A percentile compares a stretch with the other conserved stretches of the same genome.
phyloP scores from a whole-genome alignment of 345 rosid genomes.

The Excoecaria agallocha region DNA sequence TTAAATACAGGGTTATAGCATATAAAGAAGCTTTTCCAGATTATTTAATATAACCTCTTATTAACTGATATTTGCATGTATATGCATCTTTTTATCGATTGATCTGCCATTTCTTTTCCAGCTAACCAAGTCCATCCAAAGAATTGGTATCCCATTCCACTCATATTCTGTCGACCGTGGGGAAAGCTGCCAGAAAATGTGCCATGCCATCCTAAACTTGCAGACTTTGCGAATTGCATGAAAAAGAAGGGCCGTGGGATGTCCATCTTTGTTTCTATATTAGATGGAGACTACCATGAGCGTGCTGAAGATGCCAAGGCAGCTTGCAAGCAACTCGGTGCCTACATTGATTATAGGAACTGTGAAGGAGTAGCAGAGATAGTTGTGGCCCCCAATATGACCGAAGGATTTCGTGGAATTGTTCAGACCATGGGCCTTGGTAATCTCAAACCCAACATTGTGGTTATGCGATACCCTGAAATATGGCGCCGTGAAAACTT shows the following conservation, averaged over 20 bases:
- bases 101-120: slow-evolving; percentile 32
- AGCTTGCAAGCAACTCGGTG: slow-evolving; percentile 78
- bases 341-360: slow-evolving; percentile 87
- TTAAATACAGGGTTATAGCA: not conserved
- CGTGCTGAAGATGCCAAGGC: slow-evolving; percentile 92
- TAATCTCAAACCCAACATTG: slow-evolving; percentile 93
- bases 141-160: slow-evolving; percentile 99
- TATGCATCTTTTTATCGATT: slow-evolving; percentile 1
- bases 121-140: slow-evolving; percentile 99
- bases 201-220: slow-evolving; percentile 97
- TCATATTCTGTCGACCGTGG: slow-evolving; percentile 98
- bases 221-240: slow-evolving; percentile 99
- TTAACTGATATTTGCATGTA: not conserved
- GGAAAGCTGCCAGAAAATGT: slow-evolving; percentile 98
- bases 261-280: slow-evolving; percentile 86
- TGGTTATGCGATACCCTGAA: slow-evolving; percentile 98
- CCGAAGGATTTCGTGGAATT: slow-evolving; percentile 93
- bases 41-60: not conserved
- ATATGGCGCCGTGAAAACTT: slow-evolving; percentile 97
- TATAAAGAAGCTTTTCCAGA: not conserved
- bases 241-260: slow-evolving; percentile 99
- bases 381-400: slow-evolving; percentile 96
- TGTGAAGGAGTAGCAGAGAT: slow-evolving; percentile 99
- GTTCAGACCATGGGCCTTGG: slow-evolving; percentile 99
- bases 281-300: slow-evolving; percentile 94